Evolutionary conservation across 352 stramenopile species (phyloP), one percentile per base, ranked within the genome.

Genomic region (Phytophthora citricola): DNA sequence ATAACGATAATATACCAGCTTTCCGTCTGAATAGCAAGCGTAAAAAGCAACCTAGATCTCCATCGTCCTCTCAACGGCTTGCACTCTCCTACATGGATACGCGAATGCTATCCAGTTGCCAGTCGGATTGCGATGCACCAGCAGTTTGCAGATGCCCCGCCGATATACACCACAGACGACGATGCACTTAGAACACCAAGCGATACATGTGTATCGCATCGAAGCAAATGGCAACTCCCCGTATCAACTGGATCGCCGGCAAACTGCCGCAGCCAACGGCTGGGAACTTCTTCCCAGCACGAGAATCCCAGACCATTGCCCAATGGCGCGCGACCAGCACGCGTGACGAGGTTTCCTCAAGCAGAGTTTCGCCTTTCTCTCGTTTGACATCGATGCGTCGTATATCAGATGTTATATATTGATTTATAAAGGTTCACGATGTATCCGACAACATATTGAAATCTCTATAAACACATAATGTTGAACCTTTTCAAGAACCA

Each of bases 331-430:
- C 43, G 32, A 9, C 34, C 59, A 48, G 9, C 12, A 57, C 24
- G 38, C 62, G 46, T 55, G 54, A 53, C 48, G 54, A 60, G 47
- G 31, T 36, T 29, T 20, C 9, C 9, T 40, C 46, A 52, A 56
- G 48, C 48, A 44, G 53, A 36, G n/a, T 9, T n/a, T 32, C 12
- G 22, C 7, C 20, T 53, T 47, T 59, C 48, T 66, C 31, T 63
- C 24, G 61, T 40, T 20, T 38, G 26, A 14, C 9, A 8, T 49
- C 55, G 55, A 55, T 11, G 12, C 4, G 5, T 59, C 40, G 17
- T 50, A 66, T 68, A 57, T 66, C 63, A 66, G 49, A 71, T 71
- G 48, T 71, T 52, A 66, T 71, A 52, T 62, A 60, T 26, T 24
- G 2, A n/a, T 0, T 56, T 39, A 31, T 46, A 53, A 7, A 66